A percentile compares a stretch with the other conserved stretches of the same genome.
phyloP scores from a whole-genome alignment of 2,329 filamentous ascomycete genomes.

The Aspergillus chevalieri region DNA sequence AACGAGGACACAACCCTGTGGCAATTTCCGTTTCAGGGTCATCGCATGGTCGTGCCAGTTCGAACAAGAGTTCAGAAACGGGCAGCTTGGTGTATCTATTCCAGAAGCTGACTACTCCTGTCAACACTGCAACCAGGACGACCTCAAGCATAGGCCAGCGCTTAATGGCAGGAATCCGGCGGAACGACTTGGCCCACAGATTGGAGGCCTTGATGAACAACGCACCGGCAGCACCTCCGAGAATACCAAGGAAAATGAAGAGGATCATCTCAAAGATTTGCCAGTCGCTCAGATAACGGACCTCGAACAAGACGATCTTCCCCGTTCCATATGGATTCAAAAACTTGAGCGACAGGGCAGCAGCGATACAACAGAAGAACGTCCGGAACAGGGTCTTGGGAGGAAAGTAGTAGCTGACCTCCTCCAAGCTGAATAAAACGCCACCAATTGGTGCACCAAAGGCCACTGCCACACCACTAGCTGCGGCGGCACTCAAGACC shows the following conservation, averaged over 20 bases:
- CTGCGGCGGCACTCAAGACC: conserved; percentile 85
- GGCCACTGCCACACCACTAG: conserved; percentile 86
- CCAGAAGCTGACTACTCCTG: conserved; percentile 85
- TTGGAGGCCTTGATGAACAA: conserved; percentile 95
- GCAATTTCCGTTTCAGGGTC: conserved; percentile 51
- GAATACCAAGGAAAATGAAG: conserved; percentile 78
- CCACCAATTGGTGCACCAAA: conserved; percentile 88
- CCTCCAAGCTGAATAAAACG: conserved; percentile 87
- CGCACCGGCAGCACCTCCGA: conserved; percentile 80
- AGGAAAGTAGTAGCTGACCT: conserved; percentile 94
- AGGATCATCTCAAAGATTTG: conserved; percentile 81
- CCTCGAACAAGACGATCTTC: conserved; percentile 95
- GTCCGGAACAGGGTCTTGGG: conserved; percentile 95
- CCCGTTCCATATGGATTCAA: conserved; percentile 91
- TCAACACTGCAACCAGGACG: conserved; percentile 75
- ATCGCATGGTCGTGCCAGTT: conserved; percentile 82
- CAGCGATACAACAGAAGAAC: conserved; percentile 94
- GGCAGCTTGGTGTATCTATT: conserved; percentile 83
- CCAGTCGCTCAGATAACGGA: conserved; percentile 87
- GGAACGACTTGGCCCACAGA: conserved; percentile 82
- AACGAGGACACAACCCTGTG: conserved; percentile 73
- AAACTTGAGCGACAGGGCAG: conserved; percentile 86
- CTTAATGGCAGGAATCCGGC: conserved; percentile 74
- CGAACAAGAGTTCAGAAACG: conserved; percentile 83
- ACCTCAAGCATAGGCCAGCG: conserved; percentile 80